phyloP scores from a whole-genome alignment of 2,329 filamentous ascomycete species.

The Penicillium sp. region DNA sequence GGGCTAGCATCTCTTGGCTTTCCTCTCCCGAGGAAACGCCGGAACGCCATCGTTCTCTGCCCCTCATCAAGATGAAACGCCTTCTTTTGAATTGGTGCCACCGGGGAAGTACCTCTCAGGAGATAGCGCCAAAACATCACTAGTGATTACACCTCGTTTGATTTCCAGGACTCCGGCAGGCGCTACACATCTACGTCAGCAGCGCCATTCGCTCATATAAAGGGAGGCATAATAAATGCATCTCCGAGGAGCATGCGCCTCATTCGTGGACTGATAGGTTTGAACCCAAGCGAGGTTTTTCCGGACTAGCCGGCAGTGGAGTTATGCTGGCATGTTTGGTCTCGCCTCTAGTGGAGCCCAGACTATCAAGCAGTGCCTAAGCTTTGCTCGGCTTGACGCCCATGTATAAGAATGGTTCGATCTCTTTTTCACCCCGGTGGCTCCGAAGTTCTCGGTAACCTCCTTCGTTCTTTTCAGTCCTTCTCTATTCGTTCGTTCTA shows the following conservation, averaged over 20 bases:
- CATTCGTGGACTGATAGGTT: neutral
- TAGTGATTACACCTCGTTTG: neutral
- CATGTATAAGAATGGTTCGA: neutral
- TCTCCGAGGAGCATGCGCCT: neutral
- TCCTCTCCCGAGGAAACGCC: neutral
- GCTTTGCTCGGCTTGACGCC: neutral
- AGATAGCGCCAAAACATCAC: neutral
- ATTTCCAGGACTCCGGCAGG: neutral
- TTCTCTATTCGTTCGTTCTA: constrained; percentile 15
- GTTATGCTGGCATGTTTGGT: neutral
- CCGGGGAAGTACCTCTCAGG: constrained; percentile 5
- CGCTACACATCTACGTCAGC: neutral
- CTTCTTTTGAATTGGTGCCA: neutral
- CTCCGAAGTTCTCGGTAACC: neutral
- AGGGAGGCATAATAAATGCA: neutral
- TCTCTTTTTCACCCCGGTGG: neutral
- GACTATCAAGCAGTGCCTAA: neutral
- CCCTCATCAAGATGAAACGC: constrained; percentile 15
- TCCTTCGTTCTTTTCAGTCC: neutral
- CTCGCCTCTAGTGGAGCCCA: neutral
- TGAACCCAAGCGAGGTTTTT: neutral
- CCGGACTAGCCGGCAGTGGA: neutral
- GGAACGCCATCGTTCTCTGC: neutral
- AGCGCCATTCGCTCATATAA: neutral
- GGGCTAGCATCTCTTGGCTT: neutral